Evolutionary conservation across 345 rosid species (phyloP).

Genomic region (Populus euphratica): DNA sequence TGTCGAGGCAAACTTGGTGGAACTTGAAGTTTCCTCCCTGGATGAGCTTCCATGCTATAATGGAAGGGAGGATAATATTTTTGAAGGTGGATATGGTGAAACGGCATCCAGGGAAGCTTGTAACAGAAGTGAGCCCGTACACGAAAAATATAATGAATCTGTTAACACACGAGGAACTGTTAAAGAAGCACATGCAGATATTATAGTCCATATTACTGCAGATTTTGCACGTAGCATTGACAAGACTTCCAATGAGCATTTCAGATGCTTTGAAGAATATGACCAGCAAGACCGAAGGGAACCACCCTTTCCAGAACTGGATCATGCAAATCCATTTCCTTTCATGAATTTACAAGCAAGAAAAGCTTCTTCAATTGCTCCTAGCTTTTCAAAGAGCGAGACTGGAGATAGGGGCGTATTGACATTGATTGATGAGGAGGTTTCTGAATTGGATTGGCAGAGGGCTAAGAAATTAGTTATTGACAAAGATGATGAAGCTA

Average conservation of each 20-base stretch:
- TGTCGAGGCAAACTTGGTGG: not conserved
- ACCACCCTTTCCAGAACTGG: slow-evolving; percentile 10
- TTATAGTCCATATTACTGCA: too few relatives aligned
- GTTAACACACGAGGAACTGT: not conserved
- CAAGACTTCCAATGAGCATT: slow-evolving; percentile 11
- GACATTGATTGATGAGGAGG: not conserved
- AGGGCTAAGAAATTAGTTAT: not conserved
- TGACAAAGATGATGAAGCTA: slow-evolving; percentile 2
- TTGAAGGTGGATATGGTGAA: slow-evolving; percentile 4
- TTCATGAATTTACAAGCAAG: not conserved
- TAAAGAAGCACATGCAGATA: not conserved
- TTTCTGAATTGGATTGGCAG: not conserved
- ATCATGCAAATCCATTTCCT: not conserved
- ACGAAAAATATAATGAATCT: slow-evolving; percentile 3
- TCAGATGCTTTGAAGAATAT: slow-evolving; percentile 8
- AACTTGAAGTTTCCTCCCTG: not conserved
- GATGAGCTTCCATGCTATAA: not conserved
- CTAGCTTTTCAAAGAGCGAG: slow-evolving; percentile 24
- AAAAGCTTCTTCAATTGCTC: slow-evolving; percentile 12
- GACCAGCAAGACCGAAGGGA: not conserved
- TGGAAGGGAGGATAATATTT: not conserved
- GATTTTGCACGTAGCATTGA: slow-evolving; percentile 10
- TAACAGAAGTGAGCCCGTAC: slow-evolving; percentile 6
- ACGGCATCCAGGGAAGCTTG: slow-evolving; percentile 4
- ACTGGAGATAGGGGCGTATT: slow-evolving; percentile 10